A percentile compares a stretch with the other conserved stretches of the same genome.
These are phyloP conservation scores for Alternaria arbusti DNA, from an alignment of 2,329 filamentous ascomycete genomes.

Conservation along the genomic window DNA sequence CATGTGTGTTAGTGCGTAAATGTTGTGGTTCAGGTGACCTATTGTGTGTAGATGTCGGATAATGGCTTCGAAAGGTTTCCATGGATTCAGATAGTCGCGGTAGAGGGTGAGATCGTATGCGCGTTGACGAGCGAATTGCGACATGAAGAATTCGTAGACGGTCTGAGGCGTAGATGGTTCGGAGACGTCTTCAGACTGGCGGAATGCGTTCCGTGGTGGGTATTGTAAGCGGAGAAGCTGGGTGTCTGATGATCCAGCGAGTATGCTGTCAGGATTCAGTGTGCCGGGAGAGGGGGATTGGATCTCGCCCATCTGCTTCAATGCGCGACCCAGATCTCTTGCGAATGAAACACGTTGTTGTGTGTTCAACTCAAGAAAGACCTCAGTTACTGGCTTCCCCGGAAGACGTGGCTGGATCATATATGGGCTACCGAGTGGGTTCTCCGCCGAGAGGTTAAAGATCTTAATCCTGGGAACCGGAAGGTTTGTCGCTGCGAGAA, in stretches of 20 bases:
- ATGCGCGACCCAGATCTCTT: accelerated
- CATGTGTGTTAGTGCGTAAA: not conserved
- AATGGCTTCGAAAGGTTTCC: not conserved
- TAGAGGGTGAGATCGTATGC: not conserved
- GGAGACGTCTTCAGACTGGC: not conserved
- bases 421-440: not conserved
- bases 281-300: not conserved
- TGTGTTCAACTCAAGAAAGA: accelerated
- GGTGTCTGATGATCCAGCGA: not conserved
- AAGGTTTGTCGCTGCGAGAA: not conserved
- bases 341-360: not conserved
- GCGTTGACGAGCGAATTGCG: not conserved
- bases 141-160: not conserved
- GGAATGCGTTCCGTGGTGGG: not conserved
- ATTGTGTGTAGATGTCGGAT: not conserved
- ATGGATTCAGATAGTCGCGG: not conserved
- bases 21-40: accelerated
- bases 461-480: not conserved
- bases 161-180: not conserved
- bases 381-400: not conserved
- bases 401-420: not conserved
- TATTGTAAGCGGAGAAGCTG: not conserved
- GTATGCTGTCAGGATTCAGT: not conserved
- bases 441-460: not conserved
- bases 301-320: not conserved